Evolutionary conservation across 352 stramenopile genomes (phyloP), one percentile per base, ranked within the genome.

Genomic region (Globisporangium recalcitrans): DNA sequence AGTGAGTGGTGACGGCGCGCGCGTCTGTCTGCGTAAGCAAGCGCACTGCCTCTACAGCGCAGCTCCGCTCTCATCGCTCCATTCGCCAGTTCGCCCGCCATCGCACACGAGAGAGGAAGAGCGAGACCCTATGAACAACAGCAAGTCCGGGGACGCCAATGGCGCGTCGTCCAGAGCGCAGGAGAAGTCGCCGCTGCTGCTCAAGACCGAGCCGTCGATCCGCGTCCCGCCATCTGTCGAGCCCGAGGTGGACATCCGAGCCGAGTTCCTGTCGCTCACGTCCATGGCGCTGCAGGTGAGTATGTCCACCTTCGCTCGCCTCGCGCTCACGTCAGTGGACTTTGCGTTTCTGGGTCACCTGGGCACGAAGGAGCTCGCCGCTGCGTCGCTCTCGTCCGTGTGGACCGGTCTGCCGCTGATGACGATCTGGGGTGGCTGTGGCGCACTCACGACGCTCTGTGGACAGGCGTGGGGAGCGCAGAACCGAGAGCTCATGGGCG

Each of bases 251-350:
- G 67, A 93, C 61, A 72, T 85, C 36, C 60, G 62, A 8, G 58
- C 57, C 49, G 84, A 93, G 68, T 84, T 93, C 62, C 69, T 73
- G 64, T 67, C 74, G 53, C 75, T 93, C 52, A 72, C 75, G 58
- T 88, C 75, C 61, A 91, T 93, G 80, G 84, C 84, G 46, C 64
- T 91, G 55, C 84, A 93, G 65, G 84, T 93, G 22, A 88, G 75
- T 54, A 73, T 93, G 36, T 83, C 84, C 9, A 93, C 82, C 0
- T 87, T 91, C 64, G 84, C 82, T 38, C 82, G 84, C 1, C 91
- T 93, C 63, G 84, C 78, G 34, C 74, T 93, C 60, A 86, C 78
- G 57, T 89, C 84, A 0, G 82, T 93, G 31, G 84, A 93, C 72
- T 83, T 73, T 57, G 82, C 81, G 21, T 94, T 91, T 61, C 66